Base-by-base conservation (phyloP, 2,329 filamentous ascomycete genomes). In the Monilinia fructigena region DNA sequence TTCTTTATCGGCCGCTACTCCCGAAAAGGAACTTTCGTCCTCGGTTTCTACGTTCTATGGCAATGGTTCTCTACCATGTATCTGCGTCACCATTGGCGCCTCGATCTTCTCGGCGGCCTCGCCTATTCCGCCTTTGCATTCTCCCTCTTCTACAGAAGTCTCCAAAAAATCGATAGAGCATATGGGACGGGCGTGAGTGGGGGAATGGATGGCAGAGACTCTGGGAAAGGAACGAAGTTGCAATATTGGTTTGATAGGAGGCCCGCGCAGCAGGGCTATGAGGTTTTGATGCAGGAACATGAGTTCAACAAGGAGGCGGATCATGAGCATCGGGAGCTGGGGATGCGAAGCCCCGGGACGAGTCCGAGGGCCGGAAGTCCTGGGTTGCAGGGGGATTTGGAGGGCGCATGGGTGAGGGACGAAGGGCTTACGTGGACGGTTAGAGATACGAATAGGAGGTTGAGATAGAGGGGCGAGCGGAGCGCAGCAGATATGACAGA, bases 31-130 rank as follows among this genome's bases (percentile, higher is more conserved):
- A 79, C 93, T 62, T 96, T 94, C 79, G 83, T 93, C 66, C 82
- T 87, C 70, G 73, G 73, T 3, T 74, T 74, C 35, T 97, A 97
- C 78, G 90, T 90, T 45, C 83, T 89, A 73, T 97, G 93, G 93
- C 87, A 97, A 72, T 97, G 92, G 90, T 97, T 93, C 91, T 90
- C 93, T 3, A 97, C 93, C 72, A 96, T 97, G 92, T 97, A 97
- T 77, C 85, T 97, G 64, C 94, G 91, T 75, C 93, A 97, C 79
- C 93, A 97, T 80, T 97, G 97, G 77, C 93, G 93, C 40, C 89
- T 97, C 53, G 93, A 97, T 77, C 83, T 97, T 54, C 90, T 97
- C 18, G 92, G 87, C 40, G 93, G 93, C 69, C 91, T 90, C 75
- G 81, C 96, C 63, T 83, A 92, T 68, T 89, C 92, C 38, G 88